Conservation (phyloP, 78 protist species). For the Monocercomonoides exilis region DNA sequence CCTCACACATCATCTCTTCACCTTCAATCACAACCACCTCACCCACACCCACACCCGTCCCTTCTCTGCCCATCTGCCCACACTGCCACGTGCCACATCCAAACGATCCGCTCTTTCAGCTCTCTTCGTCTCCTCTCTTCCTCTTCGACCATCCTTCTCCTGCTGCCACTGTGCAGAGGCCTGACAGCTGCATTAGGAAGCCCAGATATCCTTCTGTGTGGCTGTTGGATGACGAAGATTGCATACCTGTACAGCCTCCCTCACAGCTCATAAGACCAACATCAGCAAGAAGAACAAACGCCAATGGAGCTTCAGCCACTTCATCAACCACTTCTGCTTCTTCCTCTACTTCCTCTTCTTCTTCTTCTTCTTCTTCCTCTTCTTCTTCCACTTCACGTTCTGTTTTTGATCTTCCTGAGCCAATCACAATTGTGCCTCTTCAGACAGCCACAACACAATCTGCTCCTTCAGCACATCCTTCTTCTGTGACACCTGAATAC, state of each 20-base stretch:
- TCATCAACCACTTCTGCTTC: too few relatives aligned
- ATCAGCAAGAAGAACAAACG: too few relatives aligned
- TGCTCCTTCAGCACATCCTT: too few relatives aligned
- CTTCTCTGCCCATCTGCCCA: neutral
- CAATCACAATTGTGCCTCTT: too few relatives aligned
- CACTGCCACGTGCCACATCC: neutral
- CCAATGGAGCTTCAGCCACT: too few relatives aligned
- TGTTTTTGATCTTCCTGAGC: too few relatives aligned
- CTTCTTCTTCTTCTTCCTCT: too few relatives aligned
- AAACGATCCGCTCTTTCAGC: neutral
- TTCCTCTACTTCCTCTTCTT: too few relatives aligned
- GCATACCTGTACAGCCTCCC: neutral
- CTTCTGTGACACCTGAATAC: neutral
- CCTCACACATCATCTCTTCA: neutral
- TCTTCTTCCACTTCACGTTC: too few relatives aligned
- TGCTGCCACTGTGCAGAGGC: neutral
- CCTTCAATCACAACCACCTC: neutral
- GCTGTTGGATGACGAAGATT: neutral
- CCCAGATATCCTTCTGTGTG: neutral
- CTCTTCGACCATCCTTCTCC: too few relatives aligned
- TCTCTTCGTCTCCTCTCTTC: neutral
- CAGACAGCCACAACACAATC: too few relatives aligned
- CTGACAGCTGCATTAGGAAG: neutral
- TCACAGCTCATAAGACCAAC: too few relatives aligned
- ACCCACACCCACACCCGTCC: neutral